A percentile compares a stretch with the other conserved stretches of the same genome.
Evolutionary conservation across 805 yeast genomes (phyloP).

Genomic region (Candida piceae): DNA sequence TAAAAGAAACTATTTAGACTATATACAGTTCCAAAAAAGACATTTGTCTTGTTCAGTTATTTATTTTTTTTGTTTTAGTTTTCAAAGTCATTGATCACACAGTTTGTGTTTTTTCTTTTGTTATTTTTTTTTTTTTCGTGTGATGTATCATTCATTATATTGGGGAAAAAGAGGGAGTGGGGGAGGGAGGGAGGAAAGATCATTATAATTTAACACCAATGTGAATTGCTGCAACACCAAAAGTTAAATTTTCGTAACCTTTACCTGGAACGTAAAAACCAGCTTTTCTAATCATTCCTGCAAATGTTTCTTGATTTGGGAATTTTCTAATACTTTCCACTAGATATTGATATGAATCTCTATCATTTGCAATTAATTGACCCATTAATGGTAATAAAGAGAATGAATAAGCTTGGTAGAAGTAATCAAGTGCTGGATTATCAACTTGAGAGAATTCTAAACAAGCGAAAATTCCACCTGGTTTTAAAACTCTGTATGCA

Average conservation of each 20-base stretch:
- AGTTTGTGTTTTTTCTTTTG: no score
- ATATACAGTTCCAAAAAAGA: no score
- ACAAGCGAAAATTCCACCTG: constrained; percentile 97
- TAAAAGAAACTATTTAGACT: no score
- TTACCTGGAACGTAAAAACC: constrained; percentile 87
- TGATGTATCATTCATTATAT: no score
- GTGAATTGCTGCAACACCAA: constrained; percentile 94
- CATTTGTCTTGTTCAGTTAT: no score
- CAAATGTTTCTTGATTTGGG: constrained; percentile 89
- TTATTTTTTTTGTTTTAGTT: no score
- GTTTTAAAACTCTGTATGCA: constrained; percentile 93
- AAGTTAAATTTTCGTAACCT: constrained; percentile 91
- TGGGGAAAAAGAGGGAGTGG: no score
- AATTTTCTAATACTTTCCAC: constrained; percentile 91
- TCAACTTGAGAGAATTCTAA: constrained; percentile 91
- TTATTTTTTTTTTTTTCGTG: no score
- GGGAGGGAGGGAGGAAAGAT: no score
- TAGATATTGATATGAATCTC: constrained; percentile 92
- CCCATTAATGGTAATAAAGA: constrained; percentile 90
- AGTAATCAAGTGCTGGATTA: constrained; percentile 64
- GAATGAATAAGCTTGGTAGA: constrained; percentile 86
- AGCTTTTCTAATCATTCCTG: constrained; percentile 87
- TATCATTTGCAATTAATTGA: constrained; percentile 89
- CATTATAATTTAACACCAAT: constrained; percentile 83
- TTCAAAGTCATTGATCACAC: no score